These are phyloP conservation scores for Eruca vesicaria DNA, from an alignment of 441 rosid species.

Conservation along the genomic window DNA sequence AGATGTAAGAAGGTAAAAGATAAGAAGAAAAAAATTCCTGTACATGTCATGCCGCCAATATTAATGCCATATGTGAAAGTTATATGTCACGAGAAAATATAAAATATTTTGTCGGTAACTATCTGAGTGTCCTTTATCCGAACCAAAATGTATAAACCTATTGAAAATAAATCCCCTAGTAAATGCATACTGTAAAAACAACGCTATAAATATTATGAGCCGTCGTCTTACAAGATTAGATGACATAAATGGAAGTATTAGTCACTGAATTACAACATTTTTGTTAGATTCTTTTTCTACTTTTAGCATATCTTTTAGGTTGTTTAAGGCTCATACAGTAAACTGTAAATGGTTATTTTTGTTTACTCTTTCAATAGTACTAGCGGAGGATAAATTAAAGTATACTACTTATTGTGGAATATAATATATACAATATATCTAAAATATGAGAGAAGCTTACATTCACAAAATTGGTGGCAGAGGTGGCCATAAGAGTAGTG, in stretches of 20 bases:
- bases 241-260: not conserved
- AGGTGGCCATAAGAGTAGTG: conserved; percentile 46
- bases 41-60: not conserved
- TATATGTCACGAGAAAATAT: not conserved
- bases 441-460: conserved; percentile 34
- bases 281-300: not conserved
- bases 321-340: conserved; percentile 3
- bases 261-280: not conserved
- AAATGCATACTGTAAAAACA: not conserved
- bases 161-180: too few relatives aligned
- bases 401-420: not conserved
- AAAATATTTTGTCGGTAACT: not conserved
- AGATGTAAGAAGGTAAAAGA: not conserved
- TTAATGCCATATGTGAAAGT: not conserved
- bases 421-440: not conserved
- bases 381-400: not conserved
- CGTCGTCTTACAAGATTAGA: not conserved
- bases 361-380: not conserved
- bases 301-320: not conserved
- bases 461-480: conserved; percentile 50
- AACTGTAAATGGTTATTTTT: not conserved
- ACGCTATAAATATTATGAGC: not conserved
- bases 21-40: not conserved
- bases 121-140: not conserved
- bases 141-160: not conserved